Evolutionary conservation across 345 rosid species (phyloP), one percentile per base, ranked within the genome.

Genomic region (Salix exigua): DNA sequence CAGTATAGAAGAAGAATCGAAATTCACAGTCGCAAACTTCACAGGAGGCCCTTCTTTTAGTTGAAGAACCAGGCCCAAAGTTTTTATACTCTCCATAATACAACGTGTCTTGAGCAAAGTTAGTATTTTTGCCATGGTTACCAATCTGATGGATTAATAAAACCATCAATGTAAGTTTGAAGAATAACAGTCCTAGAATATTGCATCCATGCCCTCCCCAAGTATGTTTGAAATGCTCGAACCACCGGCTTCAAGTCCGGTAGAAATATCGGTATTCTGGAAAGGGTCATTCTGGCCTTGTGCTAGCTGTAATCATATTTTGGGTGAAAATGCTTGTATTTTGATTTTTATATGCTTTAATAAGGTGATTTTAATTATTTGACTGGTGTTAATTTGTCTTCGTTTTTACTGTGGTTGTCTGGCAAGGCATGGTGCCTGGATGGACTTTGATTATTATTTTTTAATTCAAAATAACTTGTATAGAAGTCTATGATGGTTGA

Each of bases 201-300:
- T 2, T 83, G 73, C 81, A 87, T 88, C 96, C 97, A 92, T 1
- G 97, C 96, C 77, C 97, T 33, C 1, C 97, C 97, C 48, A 92
- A 72, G 78, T 88, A 92, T 1, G 97, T 91, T 23, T 75, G 77
- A 75, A 85, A 81, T 0, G 76, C 19, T 5, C 74, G 6, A 17
- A 83, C 82, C 75, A 88, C 88, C 7, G 92, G 92, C 19, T 73
- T 80, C 17, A 92, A 82, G 74, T 89, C 94, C 5, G 77, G 75
- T n/a, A n/a, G n/a, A n/a, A n/a, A n/a, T n/a, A n/a, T n/a, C n/a
- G n/a, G n/a, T n/a, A n/a, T n/a, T n/a, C n/a, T n/a, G n/a, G n/a
- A n/a, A n/a, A n/a, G n/a, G n/a, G n/a, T n/a, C n/a, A n/a, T n/a
- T n/a, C n/a, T n/a, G 90, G 63, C 89, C 94, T 74, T 91, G 97